phyloP scores from a whole-genome alignment of 257 asterid species.

The Nicotiana otophora region DNA sequence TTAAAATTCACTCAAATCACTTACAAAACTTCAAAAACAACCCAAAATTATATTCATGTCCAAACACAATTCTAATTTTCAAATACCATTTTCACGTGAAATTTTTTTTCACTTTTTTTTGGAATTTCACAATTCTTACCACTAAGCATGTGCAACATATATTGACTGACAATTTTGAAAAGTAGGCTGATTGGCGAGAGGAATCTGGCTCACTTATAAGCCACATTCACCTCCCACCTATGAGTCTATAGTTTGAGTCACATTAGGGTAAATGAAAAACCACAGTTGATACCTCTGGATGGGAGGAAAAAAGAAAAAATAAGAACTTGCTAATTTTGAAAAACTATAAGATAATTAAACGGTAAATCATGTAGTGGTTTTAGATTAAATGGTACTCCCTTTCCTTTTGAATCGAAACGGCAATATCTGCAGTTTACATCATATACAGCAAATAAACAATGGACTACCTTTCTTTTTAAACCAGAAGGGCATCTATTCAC shows the following conservation, averaged over 20 bases:
- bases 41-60: too few relatives aligned
- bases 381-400: not conserved
- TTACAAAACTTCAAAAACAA: too few relatives aligned
- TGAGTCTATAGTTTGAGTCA: not conserved
- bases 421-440: conserved; percentile 5
- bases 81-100: too few relatives aligned
- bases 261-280: not conserved
- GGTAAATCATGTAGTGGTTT: not conserved
- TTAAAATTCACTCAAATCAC: too few relatives aligned
- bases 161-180: not conserved
- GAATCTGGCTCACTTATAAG: not conserved
- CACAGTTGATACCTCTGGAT: not conserved
- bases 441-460: conserved; percentile 3
- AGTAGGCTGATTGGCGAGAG: not conserved
- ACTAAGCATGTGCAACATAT: not conserved
- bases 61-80: too few relatives aligned
- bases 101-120: too few relatives aligned
- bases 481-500: not conserved
- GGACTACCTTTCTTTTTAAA: not conserved
- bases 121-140: too few relatives aligned
- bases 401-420: not conserved
- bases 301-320: too few relatives aligned
- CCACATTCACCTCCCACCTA: too few relatives aligned
- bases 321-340: not conserved
- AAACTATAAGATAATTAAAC: not conserved